phyloP scores from a whole-genome alignment of 108 stramenopile genomes.

The Seminavis robusta region DNA sequence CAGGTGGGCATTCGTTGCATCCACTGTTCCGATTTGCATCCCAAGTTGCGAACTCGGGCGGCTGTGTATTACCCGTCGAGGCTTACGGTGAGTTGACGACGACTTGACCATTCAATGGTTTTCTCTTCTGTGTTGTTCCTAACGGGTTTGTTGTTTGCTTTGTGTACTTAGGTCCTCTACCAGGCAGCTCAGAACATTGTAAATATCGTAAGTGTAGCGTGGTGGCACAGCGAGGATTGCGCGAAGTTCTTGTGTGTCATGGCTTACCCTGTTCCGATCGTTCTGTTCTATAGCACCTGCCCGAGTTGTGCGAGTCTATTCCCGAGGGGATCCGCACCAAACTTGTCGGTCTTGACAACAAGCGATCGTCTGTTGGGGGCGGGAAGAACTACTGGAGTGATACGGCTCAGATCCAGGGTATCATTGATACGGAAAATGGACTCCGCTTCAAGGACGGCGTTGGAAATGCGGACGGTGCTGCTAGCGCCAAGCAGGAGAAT shows the following conservation, averaged over 20 bases:
- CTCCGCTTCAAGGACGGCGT: no score
- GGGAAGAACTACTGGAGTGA: conserved; percentile 81
- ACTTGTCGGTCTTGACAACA: conserved; percentile 10
- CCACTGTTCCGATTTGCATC: conserved; percentile 18
- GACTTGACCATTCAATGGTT: not conserved
- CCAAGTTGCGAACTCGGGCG: conserved; percentile 18
- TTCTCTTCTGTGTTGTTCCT: not conserved
- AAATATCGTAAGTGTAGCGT: no score
- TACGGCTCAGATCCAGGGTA: conserved; percentile 20
- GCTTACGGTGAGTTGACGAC: not conserved
- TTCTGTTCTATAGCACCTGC: conserved; percentile 29
- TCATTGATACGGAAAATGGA: no score
- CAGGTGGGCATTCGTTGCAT: conserved; percentile 48
- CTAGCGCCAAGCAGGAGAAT: no score
- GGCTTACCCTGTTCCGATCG: no score
- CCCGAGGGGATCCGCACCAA: conserved; percentile 9
- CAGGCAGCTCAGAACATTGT: conserved; percentile 52
- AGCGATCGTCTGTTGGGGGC: conserved; percentile 47
- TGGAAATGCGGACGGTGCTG: no score
- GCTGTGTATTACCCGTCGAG: conserved; percentile 34
- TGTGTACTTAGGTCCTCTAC: conserved; percentile 15
- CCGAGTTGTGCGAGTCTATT: conserved; percentile 22
- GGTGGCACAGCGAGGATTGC: no score
- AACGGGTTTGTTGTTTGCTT: not conserved
- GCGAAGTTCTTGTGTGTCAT: no score